phyloP scores from a whole-genome alignment of 169 alveolate species.

The Plasmodium blacklocki region DNA sequence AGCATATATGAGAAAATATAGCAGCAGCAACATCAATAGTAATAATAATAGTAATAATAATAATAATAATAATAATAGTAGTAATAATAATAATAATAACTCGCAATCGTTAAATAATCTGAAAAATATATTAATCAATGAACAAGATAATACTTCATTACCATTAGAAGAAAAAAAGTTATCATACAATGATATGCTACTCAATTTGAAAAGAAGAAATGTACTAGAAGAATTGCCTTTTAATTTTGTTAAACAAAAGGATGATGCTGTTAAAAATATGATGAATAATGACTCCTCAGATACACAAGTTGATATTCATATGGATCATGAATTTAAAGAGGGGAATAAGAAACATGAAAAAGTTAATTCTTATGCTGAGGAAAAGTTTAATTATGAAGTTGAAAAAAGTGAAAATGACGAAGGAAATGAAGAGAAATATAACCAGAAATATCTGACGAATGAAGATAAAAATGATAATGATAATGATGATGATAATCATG shows the following conservation, averaged over 20 bases:
- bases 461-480: background rate
- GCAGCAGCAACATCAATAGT: no score
- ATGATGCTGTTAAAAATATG: background rate
- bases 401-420: slow-evolving; percentile 11
- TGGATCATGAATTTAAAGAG: background rate
- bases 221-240: slow-evolving; percentile 7
- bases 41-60: background rate
- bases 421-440: background rate
- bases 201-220: background rate
- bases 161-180: background rate
- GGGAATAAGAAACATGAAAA: slow-evolving; percentile 2
- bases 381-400: background rate
- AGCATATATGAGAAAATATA: no score
- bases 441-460: background rate
- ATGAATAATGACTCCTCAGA: slow-evolving; percentile 15
- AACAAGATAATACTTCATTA: background rate
- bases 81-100: background rate
- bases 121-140: no score
- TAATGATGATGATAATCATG: background rate
- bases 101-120: background rate
- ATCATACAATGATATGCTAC: slow-evolving; percentile 4
- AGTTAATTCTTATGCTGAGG: slow-evolving; percentile 14
- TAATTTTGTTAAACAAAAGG: slow-evolving; percentile 16
- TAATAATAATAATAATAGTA: background rate
- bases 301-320: background rate